Conservation (phyloP, 179 eudicot genomes). For the Amaranthus tricolor region DNA sequence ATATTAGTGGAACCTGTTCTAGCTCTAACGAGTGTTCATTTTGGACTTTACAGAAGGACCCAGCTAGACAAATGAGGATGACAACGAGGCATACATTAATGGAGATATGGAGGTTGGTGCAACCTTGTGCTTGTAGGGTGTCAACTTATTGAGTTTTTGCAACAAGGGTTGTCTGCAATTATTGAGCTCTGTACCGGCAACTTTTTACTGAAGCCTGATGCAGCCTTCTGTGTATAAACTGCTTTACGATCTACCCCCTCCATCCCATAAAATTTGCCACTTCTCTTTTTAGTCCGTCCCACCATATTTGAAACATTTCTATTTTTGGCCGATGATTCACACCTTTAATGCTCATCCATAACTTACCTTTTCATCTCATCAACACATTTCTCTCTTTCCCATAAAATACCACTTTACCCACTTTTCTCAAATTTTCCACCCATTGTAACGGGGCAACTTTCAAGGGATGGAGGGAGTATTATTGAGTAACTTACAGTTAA, state of each 20-base stretch:
- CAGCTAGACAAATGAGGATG: conserved; percentile 60
- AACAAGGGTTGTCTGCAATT: neutral
- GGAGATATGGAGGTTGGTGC: conserved; percentile 78
- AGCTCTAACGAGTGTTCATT: conserved; percentile 5
- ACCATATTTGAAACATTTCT: too few relatives aligned
- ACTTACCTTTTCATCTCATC: too few relatives aligned
- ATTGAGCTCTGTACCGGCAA: neutral
- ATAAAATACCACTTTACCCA: too few relatives aligned
- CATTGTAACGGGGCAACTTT: too few relatives aligned
- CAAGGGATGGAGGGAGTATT: too few relatives aligned
- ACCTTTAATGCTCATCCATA: too few relatives aligned
- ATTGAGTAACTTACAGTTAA: too few relatives aligned
- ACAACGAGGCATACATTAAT: conserved; percentile 70
- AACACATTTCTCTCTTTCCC: too few relatives aligned
- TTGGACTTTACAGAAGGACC: conserved; percentile 56
- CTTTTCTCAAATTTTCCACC: too few relatives aligned
- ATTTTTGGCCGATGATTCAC: too few relatives aligned
- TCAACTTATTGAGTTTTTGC: neutral
- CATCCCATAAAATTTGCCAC: too few relatives aligned
- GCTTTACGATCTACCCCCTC: conserved; percentile 1
- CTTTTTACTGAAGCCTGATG: neutral
- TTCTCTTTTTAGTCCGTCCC: too few relatives aligned
- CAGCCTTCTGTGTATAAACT: conserved; percentile 1
- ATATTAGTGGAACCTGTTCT: neutral
- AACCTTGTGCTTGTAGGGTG: conserved; percentile 7